Evolutionary conservation across 805 yeast genomes (phyloP).

Genomic region (Pichia nanzhaoensis): DNA sequence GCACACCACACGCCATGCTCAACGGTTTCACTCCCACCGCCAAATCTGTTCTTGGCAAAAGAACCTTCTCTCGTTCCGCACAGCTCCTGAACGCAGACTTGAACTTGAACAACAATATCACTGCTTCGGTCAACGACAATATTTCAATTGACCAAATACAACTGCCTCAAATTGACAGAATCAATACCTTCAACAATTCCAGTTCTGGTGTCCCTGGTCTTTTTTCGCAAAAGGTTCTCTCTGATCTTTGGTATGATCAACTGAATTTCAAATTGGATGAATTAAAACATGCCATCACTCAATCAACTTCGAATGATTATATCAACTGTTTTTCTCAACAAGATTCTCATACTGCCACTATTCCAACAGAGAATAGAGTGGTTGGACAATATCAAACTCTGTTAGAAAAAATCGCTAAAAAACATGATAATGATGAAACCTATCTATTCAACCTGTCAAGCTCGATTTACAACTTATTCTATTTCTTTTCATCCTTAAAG

Average conservation of each 20-base stretch:
- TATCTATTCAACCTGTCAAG: constrained; percentile 41
- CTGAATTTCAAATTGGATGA: constrained; percentile 33
- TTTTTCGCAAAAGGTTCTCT: constrained; percentile 39
- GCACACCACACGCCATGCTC: too few relatives aligned
- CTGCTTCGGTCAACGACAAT: neutral
- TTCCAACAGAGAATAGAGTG: constrained; percentile 23
- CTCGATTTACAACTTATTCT: constrained; percentile 42
- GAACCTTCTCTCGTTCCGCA: too few relatives aligned
- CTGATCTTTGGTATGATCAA: constrained; percentile 45
- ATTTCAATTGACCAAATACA: constrained; percentile 14
- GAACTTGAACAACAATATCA: neutral
- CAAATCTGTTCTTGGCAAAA: too few relatives aligned
- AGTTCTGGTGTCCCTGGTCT: constrained; percentile 42
- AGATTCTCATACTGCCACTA: constrained; percentile 1
- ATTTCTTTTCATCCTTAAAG: constrained; percentile 39
- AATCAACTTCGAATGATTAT: constrained; percentile 25
- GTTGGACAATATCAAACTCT: constrained; percentile 30
- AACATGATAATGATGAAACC: constrained; percentile 23
- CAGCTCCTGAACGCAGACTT: too few relatives aligned
- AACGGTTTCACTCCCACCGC: too few relatives aligned
- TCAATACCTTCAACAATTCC: constrained; percentile 20
- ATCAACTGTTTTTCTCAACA: constrained; percentile 22
- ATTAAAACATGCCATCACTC: constrained; percentile 33
- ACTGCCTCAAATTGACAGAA: constrained; percentile 21
- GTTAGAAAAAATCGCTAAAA: constrained; percentile 36